Evolutionary conservation across 225 moss, liverwort and hornwort genomes (phyloP).

Genomic region (Anthoceros angustus): DNA sequence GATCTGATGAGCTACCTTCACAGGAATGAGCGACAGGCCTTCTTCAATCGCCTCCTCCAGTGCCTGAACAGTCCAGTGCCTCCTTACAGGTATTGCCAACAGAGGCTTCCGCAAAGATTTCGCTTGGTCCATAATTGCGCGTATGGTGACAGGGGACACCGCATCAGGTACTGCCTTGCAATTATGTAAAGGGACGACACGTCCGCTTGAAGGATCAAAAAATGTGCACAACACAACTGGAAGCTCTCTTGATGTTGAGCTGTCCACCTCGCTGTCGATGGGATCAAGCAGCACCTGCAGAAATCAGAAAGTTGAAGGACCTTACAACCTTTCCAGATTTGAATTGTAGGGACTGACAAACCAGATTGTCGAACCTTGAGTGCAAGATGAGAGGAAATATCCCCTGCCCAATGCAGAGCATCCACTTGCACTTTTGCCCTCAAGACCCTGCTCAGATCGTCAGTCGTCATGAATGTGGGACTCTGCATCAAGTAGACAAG

Average conservation of each 20-base stretch:
- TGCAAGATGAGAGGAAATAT: neutral
- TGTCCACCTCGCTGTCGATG: too few relatives aligned
- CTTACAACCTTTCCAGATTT: too few relatives aligned
- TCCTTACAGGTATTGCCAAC: neutral
- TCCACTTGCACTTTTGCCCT: neutral
- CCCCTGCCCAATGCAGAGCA: neutral
- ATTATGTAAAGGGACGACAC: neutral
- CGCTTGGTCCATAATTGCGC: slow-evolving; percentile 1
- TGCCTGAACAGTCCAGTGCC: neutral
- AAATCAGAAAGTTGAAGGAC: too few relatives aligned
- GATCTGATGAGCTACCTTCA: neutral
- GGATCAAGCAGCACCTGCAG: too few relatives aligned
- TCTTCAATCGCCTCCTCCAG: neutral
- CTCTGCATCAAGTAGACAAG: neutral
- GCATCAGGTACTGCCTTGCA: neutral
- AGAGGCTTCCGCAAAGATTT: neutral
- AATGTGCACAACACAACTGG: neutral
- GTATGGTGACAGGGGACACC: neutral
- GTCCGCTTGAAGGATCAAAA: neutral
- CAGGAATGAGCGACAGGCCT: neutral
- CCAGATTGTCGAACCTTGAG: neutral
- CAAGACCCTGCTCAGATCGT: neutral
- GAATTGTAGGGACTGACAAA: too few relatives aligned
- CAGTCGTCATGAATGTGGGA: slow-evolving; percentile 1
- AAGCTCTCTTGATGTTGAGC: neutral